Percentiles rank a stretch among this genome's conserved stretches.
Conservation (phyloP, 2,329 filamentous ascomycete genomes). For the Mycosphaerella arachidis region DNA sequence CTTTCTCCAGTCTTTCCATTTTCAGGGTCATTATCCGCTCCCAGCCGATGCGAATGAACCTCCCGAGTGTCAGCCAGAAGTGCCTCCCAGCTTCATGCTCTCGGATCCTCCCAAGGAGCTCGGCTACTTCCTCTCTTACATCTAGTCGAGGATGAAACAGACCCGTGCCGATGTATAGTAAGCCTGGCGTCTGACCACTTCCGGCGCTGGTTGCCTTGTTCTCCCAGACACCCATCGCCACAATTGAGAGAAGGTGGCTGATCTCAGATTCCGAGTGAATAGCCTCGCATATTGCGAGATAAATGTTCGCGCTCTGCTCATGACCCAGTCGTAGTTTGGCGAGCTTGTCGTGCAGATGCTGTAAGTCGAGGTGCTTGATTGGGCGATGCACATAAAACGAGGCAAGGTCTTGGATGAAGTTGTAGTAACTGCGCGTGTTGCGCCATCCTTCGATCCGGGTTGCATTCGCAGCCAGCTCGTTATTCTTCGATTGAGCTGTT, state of each 20-base stretch:
- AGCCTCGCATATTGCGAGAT: slow-evolving; percentile 70
- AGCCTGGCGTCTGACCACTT: slow-evolving; percentile 12
- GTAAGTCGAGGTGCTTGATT: slow-evolving; percentile 76
- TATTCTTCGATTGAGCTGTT: slow-evolving; percentile 72
- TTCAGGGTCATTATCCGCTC: slow-evolving; percentile 60
- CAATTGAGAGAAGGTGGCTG: slow-evolving; percentile 48
- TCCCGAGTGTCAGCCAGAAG: slow-evolving; percentile 82
- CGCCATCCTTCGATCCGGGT: slow-evolving; percentile 95
- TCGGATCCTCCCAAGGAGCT: slow-evolving; percentile 74
- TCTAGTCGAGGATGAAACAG: slow-evolving; percentile 84
- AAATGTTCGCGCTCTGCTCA: slow-evolving; percentile 75
- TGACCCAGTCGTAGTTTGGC: slow-evolving; percentile 74
- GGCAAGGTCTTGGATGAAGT: slow-evolving; percentile 61
- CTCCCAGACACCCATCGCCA: slow-evolving; percentile 30
- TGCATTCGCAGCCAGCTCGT: slow-evolving; percentile 86
- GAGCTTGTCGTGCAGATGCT: slow-evolving; percentile 88
- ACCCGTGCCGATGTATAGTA: slow-evolving; percentile 62
- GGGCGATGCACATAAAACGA: slow-evolving; percentile 43
- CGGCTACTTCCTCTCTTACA: slow-evolving; percentile 71
- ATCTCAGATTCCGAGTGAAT: slow-evolving; percentile 68
- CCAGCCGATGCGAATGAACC: slow-evolving; percentile 84
- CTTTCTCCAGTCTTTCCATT: slow-evolving; percentile 18
- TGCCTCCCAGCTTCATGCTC: slow-evolving; percentile 87
- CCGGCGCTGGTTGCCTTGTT: slow-evolving; percentile 16
- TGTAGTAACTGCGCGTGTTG: slow-evolving; percentile 91